Evolutionary conservation across 306 rosid genomes (phyloP).

Genomic region (Corylus avellana): DNA sequence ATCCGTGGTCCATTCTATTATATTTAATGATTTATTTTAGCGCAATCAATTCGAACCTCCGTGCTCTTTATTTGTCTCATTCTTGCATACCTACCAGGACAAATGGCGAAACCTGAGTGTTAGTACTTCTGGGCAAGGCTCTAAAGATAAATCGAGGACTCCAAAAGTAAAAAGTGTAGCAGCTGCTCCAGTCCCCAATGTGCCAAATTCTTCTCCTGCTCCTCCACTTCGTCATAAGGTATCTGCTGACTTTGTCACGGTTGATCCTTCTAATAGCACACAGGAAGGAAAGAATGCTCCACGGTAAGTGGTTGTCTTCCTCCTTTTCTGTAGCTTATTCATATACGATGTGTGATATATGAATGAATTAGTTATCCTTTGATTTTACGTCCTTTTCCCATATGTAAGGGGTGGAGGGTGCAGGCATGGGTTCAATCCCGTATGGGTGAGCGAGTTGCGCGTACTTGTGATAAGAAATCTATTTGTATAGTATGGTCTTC

Average conservation of each 20-base stretch:
- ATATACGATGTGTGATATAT: background rate
- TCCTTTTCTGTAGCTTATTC: background rate
- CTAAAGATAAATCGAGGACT: constrained; percentile 53
- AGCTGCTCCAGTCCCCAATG: constrained; percentile 28
- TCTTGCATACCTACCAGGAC: constrained; percentile 49
- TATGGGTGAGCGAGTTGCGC: background rate
- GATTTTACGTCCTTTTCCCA: background rate
- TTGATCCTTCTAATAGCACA: constrained; percentile 38
- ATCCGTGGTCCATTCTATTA: background rate
- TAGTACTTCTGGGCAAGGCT: constrained; percentile 45
- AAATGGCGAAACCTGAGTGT: constrained; percentile 88
- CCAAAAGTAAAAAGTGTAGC: constrained; percentile 38
- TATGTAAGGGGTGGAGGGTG: background rate
- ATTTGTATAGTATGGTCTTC: background rate
- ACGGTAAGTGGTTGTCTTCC: constrained; percentile 34
- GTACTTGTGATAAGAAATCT: background rate
- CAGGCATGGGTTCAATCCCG: background rate
- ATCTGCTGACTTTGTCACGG: constrained; percentile 31
- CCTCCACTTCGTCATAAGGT: constrained; percentile 9
- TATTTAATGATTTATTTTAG: background rate
- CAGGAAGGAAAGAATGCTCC: constrained; percentile 54
- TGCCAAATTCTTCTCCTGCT: constrained; percentile 24
- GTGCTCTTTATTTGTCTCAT: constrained; percentile 2
- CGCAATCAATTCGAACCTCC: background rate
- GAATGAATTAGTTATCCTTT: background rate